Evolutionary conservation across 768 basidiomycete genomes (phyloP).

Genomic region (Pisolithus microcarpus): DNA sequence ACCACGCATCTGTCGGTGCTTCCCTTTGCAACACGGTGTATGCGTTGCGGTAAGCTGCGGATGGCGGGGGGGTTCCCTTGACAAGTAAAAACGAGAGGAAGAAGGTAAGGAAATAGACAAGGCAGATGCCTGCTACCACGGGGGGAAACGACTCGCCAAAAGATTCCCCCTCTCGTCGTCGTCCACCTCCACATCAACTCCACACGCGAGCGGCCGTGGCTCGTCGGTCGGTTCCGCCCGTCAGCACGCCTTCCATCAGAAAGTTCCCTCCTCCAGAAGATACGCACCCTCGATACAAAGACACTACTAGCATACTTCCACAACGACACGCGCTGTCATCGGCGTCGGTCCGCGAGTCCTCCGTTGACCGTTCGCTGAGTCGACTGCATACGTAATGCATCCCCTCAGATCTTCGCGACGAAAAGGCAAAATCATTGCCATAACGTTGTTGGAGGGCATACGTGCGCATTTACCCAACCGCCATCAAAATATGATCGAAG

Average conservation of each 20-base stretch:
- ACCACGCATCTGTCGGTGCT: too few species aligned
- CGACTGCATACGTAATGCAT: conserved; percentile 17
- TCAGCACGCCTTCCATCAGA: neutral
- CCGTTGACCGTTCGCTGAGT: conserved; percentile 6
- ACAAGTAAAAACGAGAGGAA: too few species aligned
- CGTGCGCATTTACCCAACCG: conserved; percentile 20
- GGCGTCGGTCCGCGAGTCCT: too few species aligned
- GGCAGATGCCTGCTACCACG: neutral
- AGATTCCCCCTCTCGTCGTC: too few species aligned
- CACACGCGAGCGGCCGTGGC: too few species aligned
- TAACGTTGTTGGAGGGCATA: conserved; percentile 18
- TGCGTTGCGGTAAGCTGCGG: too few species aligned
- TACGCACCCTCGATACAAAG: neutral
- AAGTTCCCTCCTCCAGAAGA: neutral
- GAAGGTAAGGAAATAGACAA: too few species aligned
- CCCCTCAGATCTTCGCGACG: conserved; percentile 16
- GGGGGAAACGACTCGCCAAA: neutral
- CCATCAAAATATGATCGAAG: conserved; percentile 26
- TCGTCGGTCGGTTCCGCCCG: neutral
- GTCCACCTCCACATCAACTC: too few species aligned
- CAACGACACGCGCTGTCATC: neutral
- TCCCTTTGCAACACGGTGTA: too few species aligned
- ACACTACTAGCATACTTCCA: too few species aligned
- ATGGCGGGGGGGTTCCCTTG: too few species aligned
- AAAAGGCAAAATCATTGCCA: conserved; percentile 5